Evolutionary conservation across 2,329 filamentous ascomycete genomes (phyloP).

Genomic region (Ophiostoma sp.): DNA sequence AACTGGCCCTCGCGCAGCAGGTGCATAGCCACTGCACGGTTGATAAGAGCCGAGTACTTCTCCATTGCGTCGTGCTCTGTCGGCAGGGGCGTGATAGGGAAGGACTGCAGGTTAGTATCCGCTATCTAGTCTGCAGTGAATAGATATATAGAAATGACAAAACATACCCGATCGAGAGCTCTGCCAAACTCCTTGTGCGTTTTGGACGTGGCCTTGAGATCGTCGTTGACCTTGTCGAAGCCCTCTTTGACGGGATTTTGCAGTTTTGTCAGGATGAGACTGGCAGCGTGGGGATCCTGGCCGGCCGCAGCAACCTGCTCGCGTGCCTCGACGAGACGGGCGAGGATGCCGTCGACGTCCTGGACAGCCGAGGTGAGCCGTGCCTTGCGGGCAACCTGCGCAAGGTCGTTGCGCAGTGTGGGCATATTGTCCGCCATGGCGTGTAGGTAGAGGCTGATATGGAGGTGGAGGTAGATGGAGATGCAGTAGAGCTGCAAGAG

Average conservation of each 20-base stretch:
- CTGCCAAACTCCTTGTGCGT: constrained; percentile 80
- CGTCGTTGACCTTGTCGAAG: constrained; percentile 73
- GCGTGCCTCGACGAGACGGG: constrained; percentile 66
- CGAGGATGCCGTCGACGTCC: constrained; percentile 79
- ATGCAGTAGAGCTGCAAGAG: not conserved
- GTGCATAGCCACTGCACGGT: constrained; percentile 94
- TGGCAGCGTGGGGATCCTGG: constrained; percentile 62
- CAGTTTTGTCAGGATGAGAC: constrained; percentile 72
- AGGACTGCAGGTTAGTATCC: constrained; percentile 31
- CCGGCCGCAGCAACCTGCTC: constrained; percentile 56
- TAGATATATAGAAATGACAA: not conserved
- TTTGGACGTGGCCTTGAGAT: constrained; percentile 76
- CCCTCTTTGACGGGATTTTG: constrained; percentile 79
- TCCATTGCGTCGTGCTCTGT: constrained; percentile 77
- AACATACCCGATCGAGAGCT: constrained; percentile 67
- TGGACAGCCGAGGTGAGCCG: constrained; percentile 66
- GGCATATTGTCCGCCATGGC: constrained; percentile 37
- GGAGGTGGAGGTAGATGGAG: not conserved
- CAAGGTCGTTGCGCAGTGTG: constrained; percentile 65
- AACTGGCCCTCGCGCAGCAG: constrained; percentile 93
- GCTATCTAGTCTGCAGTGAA: not conserved
- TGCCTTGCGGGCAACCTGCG: constrained; percentile 62
- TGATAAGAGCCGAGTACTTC: constrained; percentile 70
- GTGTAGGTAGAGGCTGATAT: not conserved
- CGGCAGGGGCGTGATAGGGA: constrained; percentile 57